Base-by-base conservation (phyloP, 2,329 filamentous ascomycete genomes). In the Fusarium virguliforme region DNA sequence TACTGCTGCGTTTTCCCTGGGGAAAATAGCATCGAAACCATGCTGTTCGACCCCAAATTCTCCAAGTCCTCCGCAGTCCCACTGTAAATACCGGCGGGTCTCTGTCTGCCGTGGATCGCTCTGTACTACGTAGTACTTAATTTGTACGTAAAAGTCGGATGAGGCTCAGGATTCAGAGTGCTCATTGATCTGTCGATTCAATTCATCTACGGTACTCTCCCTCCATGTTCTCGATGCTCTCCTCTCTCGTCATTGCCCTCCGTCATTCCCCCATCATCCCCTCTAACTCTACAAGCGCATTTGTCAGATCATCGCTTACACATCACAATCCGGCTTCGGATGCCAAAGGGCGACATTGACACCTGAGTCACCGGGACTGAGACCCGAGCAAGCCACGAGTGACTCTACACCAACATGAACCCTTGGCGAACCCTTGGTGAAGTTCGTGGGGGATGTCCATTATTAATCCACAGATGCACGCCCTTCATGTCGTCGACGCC, bases 71-170 rank as follows among this genome's bases (percentile, higher is more conserved):
- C 40, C 32, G 8, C 30, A 55, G 43, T 48, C 67, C 67, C 67
- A 68, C 67, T 40, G 67, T 53, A 64, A 43, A 70, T 59, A 32
- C 41, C 22, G 41, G 67, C 60, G 67, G 67, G 60, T 50, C 50
- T 13, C 13, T n/a, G 26, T 26, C 37, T 68, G 48, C 18, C 24
- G 24, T 70, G 43, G 43, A 48, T 48, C 43, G 18, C 18, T 18
- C 18, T 18, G 18, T 18, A 18, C 18, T 18, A 18, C 18, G 18
- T 12, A 9, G 24, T 48, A 18, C 43, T 48, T 48, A 30, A 30
- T 48, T 48, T 48, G 67, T 70, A 70, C 67, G 67, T 70, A 70
- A 70, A 60, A 70, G 46, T 68, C 67, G 63, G 63, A 32, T 54
- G 51, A 54, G 51, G 51, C 51, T 28, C 51, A 54, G 37, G 18